phyloP scores from a whole-genome alignment of 2,329 filamentous ascomycete species.

The Davidsoniella eucalypti region DNA sequence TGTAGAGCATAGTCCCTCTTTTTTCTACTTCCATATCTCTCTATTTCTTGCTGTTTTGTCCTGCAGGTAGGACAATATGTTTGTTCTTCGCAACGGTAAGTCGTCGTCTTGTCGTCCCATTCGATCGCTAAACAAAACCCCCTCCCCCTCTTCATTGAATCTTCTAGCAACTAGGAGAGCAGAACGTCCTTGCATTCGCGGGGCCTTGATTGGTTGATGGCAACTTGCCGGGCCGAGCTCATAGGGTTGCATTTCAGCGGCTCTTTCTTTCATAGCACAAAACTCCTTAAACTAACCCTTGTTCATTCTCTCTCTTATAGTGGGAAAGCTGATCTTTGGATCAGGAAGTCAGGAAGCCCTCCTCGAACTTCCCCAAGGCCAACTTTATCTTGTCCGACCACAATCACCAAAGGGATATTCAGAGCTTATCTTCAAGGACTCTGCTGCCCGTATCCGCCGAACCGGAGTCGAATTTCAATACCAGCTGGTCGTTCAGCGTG shows the following conservation, averaged over 20 bases:
- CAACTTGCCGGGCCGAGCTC: neutral
- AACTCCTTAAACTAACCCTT: slow-evolving; percentile 7
- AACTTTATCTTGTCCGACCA: slow-evolving; percentile 92
- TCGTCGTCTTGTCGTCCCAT: slow-evolving; percentile 15
- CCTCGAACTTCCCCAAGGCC: slow-evolving; percentile 86
- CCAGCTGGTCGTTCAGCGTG: slow-evolving; percentile 87
- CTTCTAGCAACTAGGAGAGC: neutral
- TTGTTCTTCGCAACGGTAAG: slow-evolving; percentile 30
- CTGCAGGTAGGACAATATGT: slow-evolving; percentile 19
- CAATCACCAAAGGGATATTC: slow-evolving; percentile 94
- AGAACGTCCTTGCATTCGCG: neutral
- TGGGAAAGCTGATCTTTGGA: slow-evolving; percentile 88
- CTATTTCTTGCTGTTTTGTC: neutral
- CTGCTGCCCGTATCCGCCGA: slow-evolving; percentile 74
- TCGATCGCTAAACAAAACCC: slow-evolving; percentile 3
- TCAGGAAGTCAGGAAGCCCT: slow-evolving; percentile 74
- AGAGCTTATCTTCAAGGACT: slow-evolving; percentile 97
- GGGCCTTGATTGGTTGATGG: neutral
- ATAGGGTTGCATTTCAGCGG: slow-evolving; percentile 5
- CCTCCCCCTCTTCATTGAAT: slow-evolving; percentile 12
- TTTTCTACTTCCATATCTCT: neutral
- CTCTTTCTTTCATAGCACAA: slow-evolving; percentile 1
- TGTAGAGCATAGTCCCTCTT: neutral
- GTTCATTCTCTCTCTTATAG: slow-evolving; percentile 26
- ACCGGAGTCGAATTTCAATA: slow-evolving; percentile 95